Base-by-base conservation (phyloP, 352 stramenopile species). In the Pythium sp. region DNA sequence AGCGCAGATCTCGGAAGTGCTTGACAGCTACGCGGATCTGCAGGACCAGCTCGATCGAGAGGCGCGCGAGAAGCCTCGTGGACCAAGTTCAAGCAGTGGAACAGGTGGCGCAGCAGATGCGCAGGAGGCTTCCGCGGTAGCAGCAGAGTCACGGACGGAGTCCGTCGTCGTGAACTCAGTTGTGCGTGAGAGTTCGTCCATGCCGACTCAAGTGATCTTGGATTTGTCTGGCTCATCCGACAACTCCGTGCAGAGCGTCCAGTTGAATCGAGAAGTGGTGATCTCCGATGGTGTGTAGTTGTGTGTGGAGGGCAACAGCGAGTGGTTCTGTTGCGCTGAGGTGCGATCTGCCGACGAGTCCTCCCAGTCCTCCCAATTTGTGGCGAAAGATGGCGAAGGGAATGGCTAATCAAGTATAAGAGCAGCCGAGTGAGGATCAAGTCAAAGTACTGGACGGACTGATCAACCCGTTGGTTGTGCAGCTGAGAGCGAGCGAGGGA, bases 41-140 rank as follows among this genome's bases (percentile, higher is more conserved):
- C 76, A 84, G 54, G 76, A 83, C 18, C 54, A 70, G 34, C 65
- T 77, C 15, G 76, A 83, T 30, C 72, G 72, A 12, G 67, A 72
- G 38, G 56, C 65, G 34, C 65, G 65, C 22, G 65, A 70, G 15
- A 69, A 69, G 41, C 18, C 55, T 20, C 56, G 41, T 12, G 51
- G 24, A 32, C 51, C 51, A 18, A 28, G 20, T 14, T n/a, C 47
- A 30, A 18, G 8, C 3, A 15, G 1, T 54, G 47, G 47, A 15
- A 11, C 36, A 9, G 32, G 38, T 32, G 15, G 24, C 8, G 51
- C 12, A 57, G 51, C 22, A n/a, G 51, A 57, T 18, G 15, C 24
- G 4, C 51, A n/a, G 6, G 51, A 34, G 4, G 15, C 24, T 1
- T 34, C 51, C 7, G 51, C 22, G 18, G 41, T 49, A 8, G 2